phyloP scores from a whole-genome alignment of 2,329 filamentous ascomycete genomes.

The Cladosporium sp. region DNA sequence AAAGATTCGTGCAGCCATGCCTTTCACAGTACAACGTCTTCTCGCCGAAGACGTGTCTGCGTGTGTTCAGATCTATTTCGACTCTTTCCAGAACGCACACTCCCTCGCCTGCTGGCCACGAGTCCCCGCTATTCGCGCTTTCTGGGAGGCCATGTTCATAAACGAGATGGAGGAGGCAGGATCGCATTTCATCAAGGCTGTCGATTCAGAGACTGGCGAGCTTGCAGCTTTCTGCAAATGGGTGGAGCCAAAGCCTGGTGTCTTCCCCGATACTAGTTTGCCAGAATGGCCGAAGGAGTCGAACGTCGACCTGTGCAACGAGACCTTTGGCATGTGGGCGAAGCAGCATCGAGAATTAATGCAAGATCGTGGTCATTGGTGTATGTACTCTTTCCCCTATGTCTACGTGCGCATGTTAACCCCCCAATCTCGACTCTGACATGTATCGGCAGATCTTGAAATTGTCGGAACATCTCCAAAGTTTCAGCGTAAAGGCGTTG shows the following conservation, averaged over 20 bases:
- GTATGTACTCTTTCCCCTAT: slow-evolving; percentile 23
- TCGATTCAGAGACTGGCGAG: slow-evolving; percentile 21
- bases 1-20: neutral
- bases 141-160: slow-evolving; percentile 31
- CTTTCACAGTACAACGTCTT: slow-evolving; percentile 26
- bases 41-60: slow-evolving; percentile 23
- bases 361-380: slow-evolving; percentile 32
- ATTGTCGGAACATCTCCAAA: slow-evolving; percentile 39
- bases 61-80: slow-evolving; percentile 31
- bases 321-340: slow-evolving; percentile 34
- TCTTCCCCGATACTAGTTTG: slow-evolving; percentile 22
- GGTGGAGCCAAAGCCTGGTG: slow-evolving; percentile 26
- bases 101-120: slow-evolving; percentile 34
- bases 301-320: slow-evolving; percentile 26
- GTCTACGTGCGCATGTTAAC: neutral
- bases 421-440: neutral
- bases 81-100: slow-evolving; percentile 33
- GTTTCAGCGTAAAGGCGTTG: slow-evolving; percentile 42
- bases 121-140: slow-evolving; percentile 25
- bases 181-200: slow-evolving; percentile 31
- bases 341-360: slow-evolving; percentile 27
- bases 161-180: slow-evolving; percentile 27
- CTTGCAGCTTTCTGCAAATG: slow-evolving; percentile 31
- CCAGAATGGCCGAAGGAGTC: slow-evolving; percentile 32
- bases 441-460: slow-evolving; percentile 29